phyloP scores from a whole-genome alignment of 2,329 filamentous ascomycete species.

The Didymella segeticola region DNA sequence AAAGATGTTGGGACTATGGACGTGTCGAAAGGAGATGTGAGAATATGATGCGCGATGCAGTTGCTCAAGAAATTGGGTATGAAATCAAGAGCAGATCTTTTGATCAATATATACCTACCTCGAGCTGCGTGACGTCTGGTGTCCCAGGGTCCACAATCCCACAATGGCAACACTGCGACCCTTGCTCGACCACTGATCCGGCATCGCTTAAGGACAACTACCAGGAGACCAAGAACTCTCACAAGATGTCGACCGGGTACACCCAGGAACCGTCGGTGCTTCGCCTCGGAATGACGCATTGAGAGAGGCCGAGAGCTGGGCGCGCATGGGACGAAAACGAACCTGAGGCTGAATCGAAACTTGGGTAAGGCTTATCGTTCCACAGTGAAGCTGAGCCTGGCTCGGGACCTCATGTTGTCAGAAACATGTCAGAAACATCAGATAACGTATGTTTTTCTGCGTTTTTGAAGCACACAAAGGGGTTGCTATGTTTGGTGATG shows the following conservation, averaged over 20 bases:
- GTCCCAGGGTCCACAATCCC: constrained; percentile 5
- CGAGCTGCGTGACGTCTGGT: constrained; percentile 8
- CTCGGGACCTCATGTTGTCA: not conserved
- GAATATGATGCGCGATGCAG: not conserved
- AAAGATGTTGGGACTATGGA: not conserved
- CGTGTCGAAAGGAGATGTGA: not conserved
- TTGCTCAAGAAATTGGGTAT: not conserved
- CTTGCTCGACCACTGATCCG: not conserved
- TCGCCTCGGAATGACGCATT: constrained; percentile 13
- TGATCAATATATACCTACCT: constrained; percentile 8
- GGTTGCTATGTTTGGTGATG: not conserved
- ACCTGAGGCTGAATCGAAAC: constrained; percentile 16
- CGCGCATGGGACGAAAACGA: constrained; percentile 15
- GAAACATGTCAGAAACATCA: constrained; percentile 15
- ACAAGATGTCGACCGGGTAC: not conserved
- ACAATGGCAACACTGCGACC: constrained; percentile 1
- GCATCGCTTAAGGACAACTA: not conserved
- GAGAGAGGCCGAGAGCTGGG: constrained; percentile 12
- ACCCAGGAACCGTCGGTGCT: constrained; percentile 5
- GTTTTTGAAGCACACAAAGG: not conserved
- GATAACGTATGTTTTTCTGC: not conserved
- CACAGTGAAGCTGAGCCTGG: not conserved
- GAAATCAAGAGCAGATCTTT: not conserved
- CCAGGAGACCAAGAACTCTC: not conserved
- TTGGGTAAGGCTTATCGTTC: constrained; percentile 7